Conservation (phyloP, 2,329 filamentous ascomycete species). For the Chaetomium sp. region DNA sequence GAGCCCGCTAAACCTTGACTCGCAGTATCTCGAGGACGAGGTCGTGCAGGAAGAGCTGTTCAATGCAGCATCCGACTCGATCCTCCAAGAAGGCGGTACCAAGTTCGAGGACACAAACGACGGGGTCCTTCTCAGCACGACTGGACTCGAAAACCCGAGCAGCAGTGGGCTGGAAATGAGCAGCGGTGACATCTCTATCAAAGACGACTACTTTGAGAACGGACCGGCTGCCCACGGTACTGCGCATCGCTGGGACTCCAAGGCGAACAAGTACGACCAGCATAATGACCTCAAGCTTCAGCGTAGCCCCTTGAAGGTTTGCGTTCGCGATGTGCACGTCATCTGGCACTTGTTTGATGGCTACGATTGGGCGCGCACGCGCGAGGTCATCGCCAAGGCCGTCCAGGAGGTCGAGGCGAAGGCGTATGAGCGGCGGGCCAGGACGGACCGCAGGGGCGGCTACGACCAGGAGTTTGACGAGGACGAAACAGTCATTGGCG, state of each 20-base stretch:
- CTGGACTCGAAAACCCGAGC: conserved; percentile 53
- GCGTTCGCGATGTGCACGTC: conserved; percentile 82
- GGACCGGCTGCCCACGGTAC: conserved; percentile 63
- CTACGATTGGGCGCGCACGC: conserved; percentile 91
- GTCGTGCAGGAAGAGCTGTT: conserved; percentile 51
- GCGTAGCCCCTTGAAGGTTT: conserved; percentile 72
- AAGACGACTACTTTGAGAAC: conserved; percentile 75
- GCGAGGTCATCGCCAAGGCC: conserved; percentile 82
- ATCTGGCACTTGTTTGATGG: conserved; percentile 99
- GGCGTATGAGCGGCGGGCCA: conserved; percentile 72
- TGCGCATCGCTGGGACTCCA: conserved; percentile 79
- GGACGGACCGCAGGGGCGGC: conserved; percentile 57
- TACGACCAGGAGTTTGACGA: conserved; percentile 68
- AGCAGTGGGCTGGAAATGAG: conserved; percentile 42
- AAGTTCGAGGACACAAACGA: conserved; percentile 48
- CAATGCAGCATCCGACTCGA: conserved; percentile 46
- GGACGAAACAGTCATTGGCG: conserved; percentile 84
- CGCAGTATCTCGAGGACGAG: conserved; percentile 53
- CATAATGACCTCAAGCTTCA: conserved; percentile 63
- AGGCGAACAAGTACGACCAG: conserved; percentile 71
- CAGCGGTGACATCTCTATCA: conserved; percentile 63
- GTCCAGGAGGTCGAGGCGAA: conserved; percentile 85
- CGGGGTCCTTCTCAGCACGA: conserved; percentile 49
- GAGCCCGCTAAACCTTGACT: conserved; percentile 45
- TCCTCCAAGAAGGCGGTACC: conserved; percentile 46